phyloP scores from a whole-genome alignment of 2,329 filamentous ascomycete species.

The Ophiostoma himal-ulmi region DNA sequence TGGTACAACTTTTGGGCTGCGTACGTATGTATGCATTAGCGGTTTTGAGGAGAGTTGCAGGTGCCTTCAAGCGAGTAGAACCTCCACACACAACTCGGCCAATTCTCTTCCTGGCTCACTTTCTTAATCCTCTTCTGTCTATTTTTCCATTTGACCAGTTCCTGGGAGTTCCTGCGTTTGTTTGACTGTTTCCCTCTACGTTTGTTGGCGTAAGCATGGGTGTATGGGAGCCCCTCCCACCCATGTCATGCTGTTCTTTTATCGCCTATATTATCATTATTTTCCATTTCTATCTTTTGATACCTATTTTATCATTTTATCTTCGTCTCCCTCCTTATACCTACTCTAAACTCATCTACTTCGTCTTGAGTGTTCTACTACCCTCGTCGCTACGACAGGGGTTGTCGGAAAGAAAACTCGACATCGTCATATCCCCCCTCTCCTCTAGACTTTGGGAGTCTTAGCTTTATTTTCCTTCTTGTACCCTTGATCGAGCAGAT shows the following conservation, averaged over 20 bases:
- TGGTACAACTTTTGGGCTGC: constrained; percentile 9
- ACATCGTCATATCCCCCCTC: constrained; percentile 4
- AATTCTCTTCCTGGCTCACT: not conserved
- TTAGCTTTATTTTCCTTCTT: not conserved
- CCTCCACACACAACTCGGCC: not conserved
- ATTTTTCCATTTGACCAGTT: not conserved
- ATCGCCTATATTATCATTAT: not conserved
- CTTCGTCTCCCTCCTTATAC: not conserved
- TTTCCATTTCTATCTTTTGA: not conserved
- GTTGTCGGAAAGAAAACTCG: not conserved
- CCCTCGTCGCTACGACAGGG: not conserved
- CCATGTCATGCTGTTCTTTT: not conserved
- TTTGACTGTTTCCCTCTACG: not conserved
- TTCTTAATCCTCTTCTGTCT: too few relatives aligned
- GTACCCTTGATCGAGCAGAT: not conserved
- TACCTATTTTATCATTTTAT: constrained; percentile 7
- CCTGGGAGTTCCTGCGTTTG: constrained; percentile 9
- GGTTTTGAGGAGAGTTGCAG: constrained; percentile 5
- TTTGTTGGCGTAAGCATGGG: constrained; percentile 4
- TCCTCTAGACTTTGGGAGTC: not conserved
- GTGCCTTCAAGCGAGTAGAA: not conserved
- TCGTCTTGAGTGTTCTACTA: not conserved
- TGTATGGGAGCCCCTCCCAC: constrained; percentile 12
- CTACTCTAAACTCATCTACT: not conserved
- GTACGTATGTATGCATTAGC: constrained; percentile 13